Evolutionary conservation across 2,329 filamentous ascomycete species (phyloP).

Genomic region (Aspergillus glaucus): DNA sequence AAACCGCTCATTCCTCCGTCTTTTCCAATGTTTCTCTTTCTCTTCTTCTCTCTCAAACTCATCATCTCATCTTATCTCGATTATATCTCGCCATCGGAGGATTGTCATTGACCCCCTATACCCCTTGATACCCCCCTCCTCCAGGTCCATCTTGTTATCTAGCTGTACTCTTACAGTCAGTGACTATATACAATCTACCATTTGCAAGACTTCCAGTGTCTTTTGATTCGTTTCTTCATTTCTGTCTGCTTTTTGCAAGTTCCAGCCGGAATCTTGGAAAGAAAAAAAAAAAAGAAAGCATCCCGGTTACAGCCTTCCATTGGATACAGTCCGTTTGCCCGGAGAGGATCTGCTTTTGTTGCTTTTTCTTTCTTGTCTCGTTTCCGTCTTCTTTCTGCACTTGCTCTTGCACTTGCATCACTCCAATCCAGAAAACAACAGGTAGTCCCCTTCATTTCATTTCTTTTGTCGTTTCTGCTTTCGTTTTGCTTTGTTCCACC

Average conservation of each 20-base stretch:
- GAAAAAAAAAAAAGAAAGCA: slow-evolving; percentile 6
- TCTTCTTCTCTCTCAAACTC: neutral
- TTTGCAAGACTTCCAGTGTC: slow-evolving; percentile 2
- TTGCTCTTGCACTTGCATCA: slow-evolving; percentile 23
- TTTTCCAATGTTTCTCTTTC: neutral
- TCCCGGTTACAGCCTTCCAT: slow-evolving; percentile 9
- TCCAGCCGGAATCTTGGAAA: slow-evolving; percentile 14
- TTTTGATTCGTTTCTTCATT: slow-evolving; percentile 6
- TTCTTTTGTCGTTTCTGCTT: slow-evolving; percentile 19
- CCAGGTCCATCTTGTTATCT: neutral
- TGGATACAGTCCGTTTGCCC: slow-evolving; percentile 24
- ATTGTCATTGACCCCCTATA: neutral
- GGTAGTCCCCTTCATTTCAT: slow-evolving; percentile 36
- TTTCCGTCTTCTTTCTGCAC: slow-evolving; percentile 14
- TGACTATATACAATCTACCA: slow-evolving; percentile 5
- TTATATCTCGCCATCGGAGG: neutral
- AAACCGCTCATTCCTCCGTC: neutral
- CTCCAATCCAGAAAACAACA: slow-evolving; percentile 27
- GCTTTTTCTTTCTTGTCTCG: slow-evolving; percentile 3
- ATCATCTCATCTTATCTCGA: neutral
- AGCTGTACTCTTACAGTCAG: slow-evolving; percentile 7
- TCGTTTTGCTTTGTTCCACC: slow-evolving; percentile 15
- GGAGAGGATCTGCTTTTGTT: slow-evolving; percentile 28
- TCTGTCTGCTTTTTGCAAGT: slow-evolving; percentile 10
- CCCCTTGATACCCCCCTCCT: neutral